Conservation (phyloP, 768 basidiomycete species). For the Mycena rosella region DNA sequence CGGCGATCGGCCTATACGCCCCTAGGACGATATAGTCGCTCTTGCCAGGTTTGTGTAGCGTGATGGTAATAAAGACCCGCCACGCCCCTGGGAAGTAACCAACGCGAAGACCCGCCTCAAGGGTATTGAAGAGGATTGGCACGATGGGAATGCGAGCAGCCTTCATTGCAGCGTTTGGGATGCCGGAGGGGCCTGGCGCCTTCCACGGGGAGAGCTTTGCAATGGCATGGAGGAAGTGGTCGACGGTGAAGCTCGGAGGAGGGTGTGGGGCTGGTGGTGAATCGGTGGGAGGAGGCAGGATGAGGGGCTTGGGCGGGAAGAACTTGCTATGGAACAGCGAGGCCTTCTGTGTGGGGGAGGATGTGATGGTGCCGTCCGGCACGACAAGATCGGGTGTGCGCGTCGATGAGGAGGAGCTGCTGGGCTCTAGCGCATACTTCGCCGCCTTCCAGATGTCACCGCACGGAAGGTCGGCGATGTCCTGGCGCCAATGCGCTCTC, state of each 20-base stretch:
- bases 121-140: conserved; percentile 2
- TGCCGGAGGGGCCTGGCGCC: not conserved
- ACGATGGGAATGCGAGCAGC: not conserved
- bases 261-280: not conserved
- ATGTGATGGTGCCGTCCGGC: not conserved
- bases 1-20: not conserved
- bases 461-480: not conserved
- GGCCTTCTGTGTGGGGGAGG: conserved; percentile 3
- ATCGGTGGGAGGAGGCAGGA: not conserved
- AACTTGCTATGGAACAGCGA: not conserved
- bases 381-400: conserved; percentile 4
- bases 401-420: not conserved
- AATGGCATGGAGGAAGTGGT: not conserved
- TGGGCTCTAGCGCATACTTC: not conserved
- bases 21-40: conserved; percentile 4
- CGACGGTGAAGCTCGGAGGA: not conserved
- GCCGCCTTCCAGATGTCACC: conserved; percentile 6
- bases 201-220: conserved; percentile 5
- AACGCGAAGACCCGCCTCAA: not conserved
- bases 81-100: not conserved
- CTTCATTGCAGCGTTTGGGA: conserved; percentile 5
- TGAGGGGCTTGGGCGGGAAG: not conserved
- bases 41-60: conserved; percentile 1
- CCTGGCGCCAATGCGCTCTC: not conserved
- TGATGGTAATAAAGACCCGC: conserved; percentile 1